Percentiles rank a stretch among this genome's conserved stretches.
Conservation (phyloP, 345 rosid genomes). For the Ceriops decandra region DNA sequence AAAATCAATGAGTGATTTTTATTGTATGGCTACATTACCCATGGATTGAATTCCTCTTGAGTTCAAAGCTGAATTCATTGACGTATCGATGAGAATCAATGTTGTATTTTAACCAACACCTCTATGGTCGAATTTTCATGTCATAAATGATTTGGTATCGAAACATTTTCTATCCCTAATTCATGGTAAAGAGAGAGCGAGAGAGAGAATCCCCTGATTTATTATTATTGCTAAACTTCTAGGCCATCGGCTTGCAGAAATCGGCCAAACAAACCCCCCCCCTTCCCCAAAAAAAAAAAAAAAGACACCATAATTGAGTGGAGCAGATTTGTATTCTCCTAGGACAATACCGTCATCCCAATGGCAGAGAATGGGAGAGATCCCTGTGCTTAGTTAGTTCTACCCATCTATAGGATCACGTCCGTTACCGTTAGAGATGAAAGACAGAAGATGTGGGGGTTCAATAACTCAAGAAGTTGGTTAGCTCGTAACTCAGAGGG, state of each 20-base stretch:
- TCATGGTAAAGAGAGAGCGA: no score
- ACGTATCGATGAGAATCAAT: no score
- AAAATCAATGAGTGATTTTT: no score
- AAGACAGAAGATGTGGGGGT: conserved; percentile 4
- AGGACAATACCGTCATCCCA: conserved; percentile 9
- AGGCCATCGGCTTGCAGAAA: background rate
- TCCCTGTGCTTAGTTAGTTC: background rate
- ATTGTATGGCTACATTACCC: no score
- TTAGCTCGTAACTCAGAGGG: conserved; percentile 12
- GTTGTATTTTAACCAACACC: no score
- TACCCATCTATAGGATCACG: background rate
- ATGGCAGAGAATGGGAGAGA: background rate
- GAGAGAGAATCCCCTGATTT: no score
- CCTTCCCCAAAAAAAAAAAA: background rate
- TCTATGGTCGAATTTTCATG: no score
- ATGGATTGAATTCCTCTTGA: no score
- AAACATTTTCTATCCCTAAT: no score
- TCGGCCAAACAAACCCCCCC: background rate
- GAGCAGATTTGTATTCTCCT: background rate
- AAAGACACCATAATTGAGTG: background rate
- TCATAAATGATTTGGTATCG: no score
- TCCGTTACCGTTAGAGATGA: conserved; percentile 30
- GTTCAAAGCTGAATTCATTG: no score
- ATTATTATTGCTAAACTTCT: no score
- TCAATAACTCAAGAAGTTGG: conserved; percentile 23